phyloP scores from a whole-genome alignment of 225 moss, liverwort and hornwort species.

The Polytrichum formosum region DNA sequence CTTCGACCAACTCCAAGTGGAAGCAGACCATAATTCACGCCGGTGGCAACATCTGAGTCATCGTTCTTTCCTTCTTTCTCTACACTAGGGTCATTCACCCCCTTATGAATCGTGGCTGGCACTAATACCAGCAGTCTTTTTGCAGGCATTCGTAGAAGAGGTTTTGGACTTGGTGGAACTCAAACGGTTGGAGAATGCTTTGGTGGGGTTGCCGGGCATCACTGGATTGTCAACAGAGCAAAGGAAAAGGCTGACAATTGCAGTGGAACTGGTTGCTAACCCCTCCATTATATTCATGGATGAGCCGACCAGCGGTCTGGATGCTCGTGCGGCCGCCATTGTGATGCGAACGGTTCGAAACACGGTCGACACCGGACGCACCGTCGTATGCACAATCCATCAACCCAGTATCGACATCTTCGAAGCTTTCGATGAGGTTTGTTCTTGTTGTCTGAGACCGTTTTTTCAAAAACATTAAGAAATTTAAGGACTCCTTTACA shows the following conservation, averaged over 20 bases:
- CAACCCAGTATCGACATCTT: conserved; percentile 62
- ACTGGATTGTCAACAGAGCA: conserved; percentile 54
- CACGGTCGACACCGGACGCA: conserved; percentile 51
- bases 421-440: conserved; percentile 56
- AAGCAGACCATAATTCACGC: too few species aligned
- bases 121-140: not conserved
- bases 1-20: too few species aligned
- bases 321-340: conserved; percentile 55
- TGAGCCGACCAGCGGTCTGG: conserved; percentile 56
- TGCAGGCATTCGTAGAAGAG: conserved; percentile 56
- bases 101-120: too few species aligned
- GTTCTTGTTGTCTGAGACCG: not conserved
- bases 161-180: conserved; percentile 54
- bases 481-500: too few species aligned
- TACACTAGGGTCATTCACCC: too few species aligned
- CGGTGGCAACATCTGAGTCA: too few species aligned
- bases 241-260: conserved; percentile 50
- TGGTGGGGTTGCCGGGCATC: conserved; percentile 46
- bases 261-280: conserved; percentile 53
- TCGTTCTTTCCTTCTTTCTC: too few species aligned
- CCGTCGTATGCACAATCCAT: conserved; percentile 55
- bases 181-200: conserved; percentile 34
- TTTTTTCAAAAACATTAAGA: too few species aligned
- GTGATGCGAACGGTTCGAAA: conserved; percentile 62
- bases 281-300: conserved; percentile 64